Evolutionary conservation across 2,329 filamentous ascomycete genomes (phyloP).

Genomic region (Aureobasidium sp.): DNA sequence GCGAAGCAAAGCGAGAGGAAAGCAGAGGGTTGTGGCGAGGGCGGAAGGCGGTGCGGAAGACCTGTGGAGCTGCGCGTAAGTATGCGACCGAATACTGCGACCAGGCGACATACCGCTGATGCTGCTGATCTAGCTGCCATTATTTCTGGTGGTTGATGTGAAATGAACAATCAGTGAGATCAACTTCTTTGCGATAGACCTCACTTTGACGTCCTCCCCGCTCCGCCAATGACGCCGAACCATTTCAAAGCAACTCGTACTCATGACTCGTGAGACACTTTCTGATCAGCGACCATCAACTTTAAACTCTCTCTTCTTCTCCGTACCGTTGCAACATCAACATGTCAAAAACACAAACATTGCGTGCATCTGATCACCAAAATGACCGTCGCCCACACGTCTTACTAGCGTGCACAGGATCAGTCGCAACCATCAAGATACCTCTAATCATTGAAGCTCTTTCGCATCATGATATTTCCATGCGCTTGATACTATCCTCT

Average conservation of each 20-base stretch:
- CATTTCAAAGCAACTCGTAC: conserved; percentile 6
- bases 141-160: background rate
- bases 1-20: conserved; percentile 35
- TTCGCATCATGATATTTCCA: conserved; percentile 52
- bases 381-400: conserved; percentile 50
- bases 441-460: conserved; percentile 46
- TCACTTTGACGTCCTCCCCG: background rate
- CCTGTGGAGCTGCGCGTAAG: conserved; percentile 23
- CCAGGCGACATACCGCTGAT: conserved; percentile 9
- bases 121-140: conserved; percentile 13
- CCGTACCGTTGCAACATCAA: background rate
- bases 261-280: conserved; percentile 2
- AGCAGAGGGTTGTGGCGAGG: conserved; percentile 31
- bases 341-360: conserved; percentile 10
- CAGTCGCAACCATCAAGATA: conserved; percentile 81
- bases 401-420: conserved; percentile 58
- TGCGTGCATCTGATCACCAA: conserved; percentile 28
- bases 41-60: conserved; percentile 38
- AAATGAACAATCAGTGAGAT: background rate
- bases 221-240: conserved; percentile 9
- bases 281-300: background rate
- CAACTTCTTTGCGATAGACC: background rate
- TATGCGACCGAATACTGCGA: background rate
- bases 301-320: background rate
- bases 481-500: conserved; percentile 74